phyloP scores from a whole-genome alignment of 768 basidiomycete genomes.

The Tulasnella sp. region DNA sequence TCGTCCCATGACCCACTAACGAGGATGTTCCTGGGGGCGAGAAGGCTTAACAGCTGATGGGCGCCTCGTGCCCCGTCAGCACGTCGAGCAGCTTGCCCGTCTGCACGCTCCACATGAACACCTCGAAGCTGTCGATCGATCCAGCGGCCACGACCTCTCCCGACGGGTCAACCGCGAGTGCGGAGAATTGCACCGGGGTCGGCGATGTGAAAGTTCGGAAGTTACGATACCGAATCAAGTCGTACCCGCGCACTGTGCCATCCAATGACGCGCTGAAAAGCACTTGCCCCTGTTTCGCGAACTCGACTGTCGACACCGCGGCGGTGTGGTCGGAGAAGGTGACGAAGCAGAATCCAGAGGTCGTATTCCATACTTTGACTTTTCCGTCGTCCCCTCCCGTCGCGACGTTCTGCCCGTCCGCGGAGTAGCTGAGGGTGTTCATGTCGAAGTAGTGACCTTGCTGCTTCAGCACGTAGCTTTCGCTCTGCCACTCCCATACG shows the following conservation, averaged over 20 bases:
- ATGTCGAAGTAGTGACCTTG: constrained; percentile 98
- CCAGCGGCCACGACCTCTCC: too few species aligned
- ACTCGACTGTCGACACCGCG: constrained; percentile 73
- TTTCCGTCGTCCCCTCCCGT: constrained; percentile 98
- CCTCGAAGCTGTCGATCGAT: constrained; percentile 90
- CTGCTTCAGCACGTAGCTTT: constrained; percentile 94
- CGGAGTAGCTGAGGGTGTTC: constrained; percentile 87
- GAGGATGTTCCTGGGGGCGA: constrained; percentile 77
- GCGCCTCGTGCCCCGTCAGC: constrained; percentile 86
- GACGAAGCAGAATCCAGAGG: constrained; percentile 92
- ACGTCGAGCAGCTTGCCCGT: constrained; percentile 93
- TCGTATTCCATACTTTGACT: constrained; percentile 96
- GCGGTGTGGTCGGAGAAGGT: constrained; percentile 93
- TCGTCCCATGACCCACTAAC: constrained; percentile 94
- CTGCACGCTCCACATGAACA: constrained; percentile 97
- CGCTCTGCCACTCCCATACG: constrained; percentile 99
- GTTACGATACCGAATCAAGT: constrained; percentile 92
- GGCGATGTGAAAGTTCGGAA: constrained; percentile 98
- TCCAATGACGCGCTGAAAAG: constrained; percentile 88
- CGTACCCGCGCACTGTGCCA: constrained; percentile 94
- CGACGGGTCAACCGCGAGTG: constrained; percentile 87
- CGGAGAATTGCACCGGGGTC: constrained; percentile 90
- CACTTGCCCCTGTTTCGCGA: constrained; percentile 84
- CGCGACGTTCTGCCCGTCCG: constrained; percentile 89
- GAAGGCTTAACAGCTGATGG: constrained; percentile 78